Evolutionary conservation across 352 stramenopile species (phyloP).

Genomic region (Phytophthora constricta): DNA sequence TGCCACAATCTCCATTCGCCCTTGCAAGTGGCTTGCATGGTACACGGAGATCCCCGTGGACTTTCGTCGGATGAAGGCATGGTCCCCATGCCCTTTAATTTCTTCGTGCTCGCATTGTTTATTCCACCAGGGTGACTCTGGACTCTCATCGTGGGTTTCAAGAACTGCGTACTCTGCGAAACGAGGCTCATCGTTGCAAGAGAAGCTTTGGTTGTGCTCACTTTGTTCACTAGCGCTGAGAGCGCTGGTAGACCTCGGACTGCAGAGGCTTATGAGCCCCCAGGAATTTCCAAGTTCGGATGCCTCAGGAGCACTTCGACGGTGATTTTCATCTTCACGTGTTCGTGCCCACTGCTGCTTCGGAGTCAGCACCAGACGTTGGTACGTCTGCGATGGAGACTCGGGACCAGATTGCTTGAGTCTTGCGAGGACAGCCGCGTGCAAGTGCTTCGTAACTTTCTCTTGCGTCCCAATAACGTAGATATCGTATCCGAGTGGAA

Average conservation of each 20-base stretch:
- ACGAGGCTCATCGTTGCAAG: constrained; percentile 1
- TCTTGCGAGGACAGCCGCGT: constrained; percentile 55
- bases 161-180: neutral
- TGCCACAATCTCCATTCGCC: constrained; percentile 52
- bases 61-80: constrained; percentile 67
- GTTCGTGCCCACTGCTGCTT: constrained; percentile 4
- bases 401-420: constrained; percentile 33
- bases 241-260: constrained; percentile 5
- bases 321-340: constrained; percentile 12
- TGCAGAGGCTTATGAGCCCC: constrained; percentile 14
- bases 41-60: constrained; percentile 76
- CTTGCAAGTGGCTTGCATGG: constrained; percentile 41
- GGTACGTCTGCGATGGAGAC: constrained; percentile 22
- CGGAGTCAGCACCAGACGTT: constrained; percentile 33
- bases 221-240: constrained; percentile 18
- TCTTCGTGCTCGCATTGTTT: constrained; percentile 38
- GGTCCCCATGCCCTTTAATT: constrained; percentile 65
- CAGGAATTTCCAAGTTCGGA: constrained; percentile 21
- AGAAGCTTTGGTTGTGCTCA: constrained; percentile 22
- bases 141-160: neutral
- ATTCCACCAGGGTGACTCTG: constrained; percentile 15
- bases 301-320: constrained; percentile 12
- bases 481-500: constrained; percentile 75
- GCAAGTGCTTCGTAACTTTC: constrained; percentile 69
- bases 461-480: constrained; percentile 81